These are phyloP conservation scores for Zygoascus ofunaensis DNA, from an alignment of 805 yeast genomes.

Conservation along the genomic window DNA sequence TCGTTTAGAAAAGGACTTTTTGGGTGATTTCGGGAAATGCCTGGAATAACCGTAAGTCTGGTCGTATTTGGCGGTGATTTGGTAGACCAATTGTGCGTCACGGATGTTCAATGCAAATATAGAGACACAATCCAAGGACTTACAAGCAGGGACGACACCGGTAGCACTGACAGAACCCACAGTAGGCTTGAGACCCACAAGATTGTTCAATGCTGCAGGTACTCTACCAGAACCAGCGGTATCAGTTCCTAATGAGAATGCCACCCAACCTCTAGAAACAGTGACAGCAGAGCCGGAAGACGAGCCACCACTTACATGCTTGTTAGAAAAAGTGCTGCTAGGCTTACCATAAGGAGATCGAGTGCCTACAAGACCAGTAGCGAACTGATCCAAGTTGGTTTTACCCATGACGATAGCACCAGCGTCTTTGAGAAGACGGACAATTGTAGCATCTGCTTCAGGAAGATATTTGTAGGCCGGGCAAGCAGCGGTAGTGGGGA, in stretches of 20 bases:
- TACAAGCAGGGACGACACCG: slow-evolving; percentile 98
- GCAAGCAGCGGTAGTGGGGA: slow-evolving; percentile 91
- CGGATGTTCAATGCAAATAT: slow-evolving; percentile 65
- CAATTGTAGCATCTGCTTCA: slow-evolving; percentile 64
- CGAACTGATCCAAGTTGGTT: slow-evolving; percentile 94
- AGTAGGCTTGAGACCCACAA: slow-evolving; percentile 89
- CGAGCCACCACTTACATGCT: slow-evolving; percentile 90
- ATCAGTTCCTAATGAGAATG: slow-evolving; percentile 86
- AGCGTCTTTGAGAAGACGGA: slow-evolving; percentile 59
- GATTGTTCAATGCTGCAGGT: slow-evolving; percentile 89
- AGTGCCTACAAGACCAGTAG: slow-evolving; percentile 93
- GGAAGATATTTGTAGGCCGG: slow-evolving; percentile 73
- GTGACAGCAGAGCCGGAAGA: slow-evolving; percentile 93
- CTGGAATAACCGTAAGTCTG: slow-evolving; percentile 74
- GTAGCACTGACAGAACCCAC: slow-evolving; percentile 75
- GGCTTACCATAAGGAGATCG: slow-evolving; percentile 93
- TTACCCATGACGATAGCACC: slow-evolving; percentile 94
- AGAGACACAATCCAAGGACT: slow-evolving; percentile 86
- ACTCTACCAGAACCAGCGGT: slow-evolving; percentile 98
- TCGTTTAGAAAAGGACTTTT: slow-evolving; percentile 45
- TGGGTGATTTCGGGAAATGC: slow-evolving; percentile 57
- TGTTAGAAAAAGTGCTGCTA: slow-evolving; percentile 62
- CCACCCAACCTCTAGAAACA: slow-evolving; percentile 84
- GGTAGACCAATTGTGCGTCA: slow-evolving; percentile 77
- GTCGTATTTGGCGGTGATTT: slow-evolving; percentile 65